phyloP scores from a whole-genome alignment of 306 rosid species.

The Fragaria nilgerrensis region DNA sequence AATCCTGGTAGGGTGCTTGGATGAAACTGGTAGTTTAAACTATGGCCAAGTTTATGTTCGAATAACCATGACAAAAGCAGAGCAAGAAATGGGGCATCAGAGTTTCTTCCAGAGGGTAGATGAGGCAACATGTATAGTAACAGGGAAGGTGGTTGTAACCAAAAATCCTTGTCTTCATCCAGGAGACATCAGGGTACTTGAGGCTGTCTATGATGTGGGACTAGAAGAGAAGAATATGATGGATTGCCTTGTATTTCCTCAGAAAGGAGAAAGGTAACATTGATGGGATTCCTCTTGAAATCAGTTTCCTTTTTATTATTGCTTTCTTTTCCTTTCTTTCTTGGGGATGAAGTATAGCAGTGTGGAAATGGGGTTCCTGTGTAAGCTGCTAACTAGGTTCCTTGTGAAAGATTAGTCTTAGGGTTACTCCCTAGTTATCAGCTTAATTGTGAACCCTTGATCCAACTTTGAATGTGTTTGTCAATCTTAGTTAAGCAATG shows the following conservation, averaged over 20 bases:
- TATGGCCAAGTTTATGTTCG: conserved; percentile 84
- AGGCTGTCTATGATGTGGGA: conserved; percentile 62
- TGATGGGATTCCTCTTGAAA: neutral
- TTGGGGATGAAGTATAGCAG: neutral
- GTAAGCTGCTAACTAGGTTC: neutral
- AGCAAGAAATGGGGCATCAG: conserved; percentile 51
- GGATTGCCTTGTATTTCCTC: conserved; percentile 90
- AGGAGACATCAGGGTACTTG: conserved; percentile 87
- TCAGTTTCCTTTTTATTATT: neutral
- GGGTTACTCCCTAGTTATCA: neutral
- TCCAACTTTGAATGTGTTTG: neutral
- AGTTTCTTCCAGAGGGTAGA: conserved; percentile 53
- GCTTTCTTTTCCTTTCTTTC: neutral
- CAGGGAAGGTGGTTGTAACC: conserved; percentile 81
- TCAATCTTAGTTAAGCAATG: neutral
- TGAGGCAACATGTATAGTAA: conserved; percentile 51
- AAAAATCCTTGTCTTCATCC: conserved; percentile 98
- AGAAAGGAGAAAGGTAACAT: conserved; percentile 72
- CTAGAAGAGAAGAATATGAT: conserved; percentile 65
- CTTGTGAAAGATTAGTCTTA: neutral
- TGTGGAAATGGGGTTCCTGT: conserved; percentile 2
- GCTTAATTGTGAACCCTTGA: neutral
- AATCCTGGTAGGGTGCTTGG: conserved; percentile 83
- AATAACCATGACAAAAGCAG: conserved; percentile 53
- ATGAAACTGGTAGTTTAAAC: conserved; percentile 72